A percentile compares a stretch with the other conserved stretches of the same genome.
These are phyloP conservation scores for Parastagonospora avenae DNA, from an alignment of 2,329 filamentous ascomycete genomes.

Conservation along the genomic window DNA sequence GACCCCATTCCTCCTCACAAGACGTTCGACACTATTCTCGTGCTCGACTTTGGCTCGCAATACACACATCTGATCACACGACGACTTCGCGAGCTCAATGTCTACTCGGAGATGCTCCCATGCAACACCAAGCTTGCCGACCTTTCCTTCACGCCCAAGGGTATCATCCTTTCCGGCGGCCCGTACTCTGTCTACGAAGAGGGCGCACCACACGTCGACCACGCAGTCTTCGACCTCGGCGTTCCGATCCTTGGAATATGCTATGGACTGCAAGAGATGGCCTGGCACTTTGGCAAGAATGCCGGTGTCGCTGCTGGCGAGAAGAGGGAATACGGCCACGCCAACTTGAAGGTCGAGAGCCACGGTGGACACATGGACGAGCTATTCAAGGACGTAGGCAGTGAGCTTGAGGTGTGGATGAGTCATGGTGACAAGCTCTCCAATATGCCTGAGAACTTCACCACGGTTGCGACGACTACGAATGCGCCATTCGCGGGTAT, in stretches of 20 bases:
- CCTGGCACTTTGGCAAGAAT: slow-evolving; percentile 70
- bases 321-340: slow-evolving; percentile 73
- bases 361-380: slow-evolving; percentile 69
- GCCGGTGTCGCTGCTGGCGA: slow-evolving; percentile 66
- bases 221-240: slow-evolving; percentile 76
- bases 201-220: slow-evolving; percentile 78
- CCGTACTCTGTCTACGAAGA: slow-evolving; percentile 81
- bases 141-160: slow-evolving; percentile 78
- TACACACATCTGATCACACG: slow-evolving; percentile 77
- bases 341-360: slow-evolving; percentile 66
- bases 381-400: slow-evolving; percentile 77
- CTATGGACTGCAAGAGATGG: slow-evolving; percentile 73
- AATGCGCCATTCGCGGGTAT: slow-evolving; percentile 84
- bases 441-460: slow-evolving; percentile 73
- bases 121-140: slow-evolving; percentile 83
- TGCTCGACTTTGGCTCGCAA: slow-evolving; percentile 74
- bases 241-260: slow-evolving; percentile 68
- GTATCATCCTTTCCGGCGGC: slow-evolving; percentile 78
- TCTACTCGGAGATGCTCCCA: slow-evolving; percentile 87
- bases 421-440: slow-evolving; percentile 86
- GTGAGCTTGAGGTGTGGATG: slow-evolving; percentile 79
- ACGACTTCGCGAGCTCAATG: slow-evolving; percentile 75
- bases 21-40: slow-evolving; percentile 70
- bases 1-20: slow-evolving; percentile 55
- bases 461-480: slow-evolving; percentile 72